These are phyloP conservation scores for Gnomoniopsis smithogilvyi DNA, from an alignment of 2,329 filamentous ascomycete species.

Conservation along the genomic window DNA sequence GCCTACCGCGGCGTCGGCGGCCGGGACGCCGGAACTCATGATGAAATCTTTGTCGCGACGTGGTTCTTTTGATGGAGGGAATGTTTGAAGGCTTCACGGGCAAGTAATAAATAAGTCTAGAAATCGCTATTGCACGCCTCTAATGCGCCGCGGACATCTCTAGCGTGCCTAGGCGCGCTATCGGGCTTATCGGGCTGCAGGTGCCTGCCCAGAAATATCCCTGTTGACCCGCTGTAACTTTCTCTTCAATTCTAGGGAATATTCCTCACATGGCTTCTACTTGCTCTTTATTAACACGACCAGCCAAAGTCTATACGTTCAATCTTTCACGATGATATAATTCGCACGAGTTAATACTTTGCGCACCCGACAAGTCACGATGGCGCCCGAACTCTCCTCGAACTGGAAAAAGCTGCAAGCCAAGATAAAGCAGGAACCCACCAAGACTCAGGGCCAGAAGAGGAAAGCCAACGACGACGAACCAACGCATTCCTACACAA, in stretches of 20 bases:
- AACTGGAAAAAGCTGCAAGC: conserved; percentile 80
- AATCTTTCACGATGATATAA: not conserved
- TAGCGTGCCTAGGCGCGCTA: not conserved
- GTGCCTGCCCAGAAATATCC: not conserved
- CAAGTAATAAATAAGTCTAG: not conserved
- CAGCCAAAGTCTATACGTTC: not conserved
- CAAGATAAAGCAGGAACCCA: conserved; percentile 47
- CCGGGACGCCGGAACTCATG: conserved; percentile 51
- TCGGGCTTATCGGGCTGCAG: not conserved
- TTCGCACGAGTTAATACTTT: not conserved
- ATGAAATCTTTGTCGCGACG: conserved; percentile 31
- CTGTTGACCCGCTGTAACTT: not conserved
- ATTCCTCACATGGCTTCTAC: not conserved
- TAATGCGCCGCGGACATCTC: too few species aligned
- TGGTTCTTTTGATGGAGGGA: conserved; percentile 18
- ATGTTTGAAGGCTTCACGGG: not conserved
- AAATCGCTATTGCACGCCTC: not conserved
- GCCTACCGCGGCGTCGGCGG: conserved; percentile 53
- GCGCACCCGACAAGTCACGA: conserved; percentile 19
- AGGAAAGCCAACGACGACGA: conserved; percentile 35
- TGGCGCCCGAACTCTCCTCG: conserved; percentile 53
- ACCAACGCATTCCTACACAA: conserved; percentile 22
- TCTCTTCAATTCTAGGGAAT: not conserved
- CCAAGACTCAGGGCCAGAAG: conserved; percentile 36
- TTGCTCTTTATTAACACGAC: not conserved